A percentile compares a stretch with the other conserved stretches of the same genome.
These are phyloP conservation scores for Amylocarpus encephaloides DNA, from an alignment of 2,329 filamentous ascomycete genomes.

Conservation along the genomic window DNA sequence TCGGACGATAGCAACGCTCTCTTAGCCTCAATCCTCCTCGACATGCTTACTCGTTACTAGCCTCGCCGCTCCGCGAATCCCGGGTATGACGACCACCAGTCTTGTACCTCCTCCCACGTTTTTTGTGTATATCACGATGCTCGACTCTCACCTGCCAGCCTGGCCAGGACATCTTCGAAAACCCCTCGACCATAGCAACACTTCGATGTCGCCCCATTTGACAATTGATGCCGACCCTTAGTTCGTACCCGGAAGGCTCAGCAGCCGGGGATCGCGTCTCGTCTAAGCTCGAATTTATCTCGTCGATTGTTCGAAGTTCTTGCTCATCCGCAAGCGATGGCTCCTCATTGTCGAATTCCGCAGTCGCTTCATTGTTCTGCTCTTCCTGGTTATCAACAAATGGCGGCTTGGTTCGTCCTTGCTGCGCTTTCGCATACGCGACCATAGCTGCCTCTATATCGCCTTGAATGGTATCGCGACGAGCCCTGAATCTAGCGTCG, in stretches of 20 bases:
- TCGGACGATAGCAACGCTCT: too few relatives aligned
- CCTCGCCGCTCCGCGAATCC: background rate
- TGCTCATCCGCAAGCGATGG: background rate
- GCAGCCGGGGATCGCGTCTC: background rate
- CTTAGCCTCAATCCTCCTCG: too few relatives aligned
- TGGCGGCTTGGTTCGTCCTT: background rate
- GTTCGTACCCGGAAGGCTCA: background rate
- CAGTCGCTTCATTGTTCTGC: background rate
- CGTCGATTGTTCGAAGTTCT: background rate
- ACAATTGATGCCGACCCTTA: slow-evolving; percentile 17
- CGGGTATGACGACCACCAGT: slow-evolving; percentile 6
- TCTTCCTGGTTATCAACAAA: background rate
- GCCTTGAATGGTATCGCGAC: slow-evolving; percentile 10
- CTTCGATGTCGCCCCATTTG: slow-evolving; percentile 20
- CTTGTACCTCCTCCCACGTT: slow-evolving; percentile 6
- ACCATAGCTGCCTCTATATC: slow-evolving; percentile 10
- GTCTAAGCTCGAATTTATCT: background rate
- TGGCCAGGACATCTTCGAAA: slow-evolving; percentile 15
- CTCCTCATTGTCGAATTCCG: background rate
- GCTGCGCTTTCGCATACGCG: slow-evolving; percentile 1
- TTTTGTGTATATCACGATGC: slow-evolving; percentile 16
- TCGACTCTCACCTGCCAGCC: slow-evolving; percentile 16
- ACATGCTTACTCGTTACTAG: too few relatives aligned
- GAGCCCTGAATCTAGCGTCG: slow-evolving; percentile 9
- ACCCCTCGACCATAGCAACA: slow-evolving; percentile 19